Base-by-base conservation (phyloP, 352 stramenopile genomes). In the Phytopythium chamaehyphon region DNA sequence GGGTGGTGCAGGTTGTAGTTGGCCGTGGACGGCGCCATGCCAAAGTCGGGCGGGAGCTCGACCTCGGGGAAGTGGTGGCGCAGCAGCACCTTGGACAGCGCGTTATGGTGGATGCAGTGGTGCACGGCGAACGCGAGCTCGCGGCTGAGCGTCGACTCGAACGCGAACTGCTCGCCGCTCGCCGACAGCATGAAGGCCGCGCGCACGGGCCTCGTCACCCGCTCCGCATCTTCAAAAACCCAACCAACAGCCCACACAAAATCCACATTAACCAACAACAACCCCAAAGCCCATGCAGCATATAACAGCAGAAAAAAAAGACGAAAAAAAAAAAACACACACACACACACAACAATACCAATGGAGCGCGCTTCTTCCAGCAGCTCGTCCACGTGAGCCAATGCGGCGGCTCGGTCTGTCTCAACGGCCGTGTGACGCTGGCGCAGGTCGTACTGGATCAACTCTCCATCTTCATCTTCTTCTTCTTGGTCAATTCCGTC, bases 51-150 rank as follows among this genome's bases (percentile, higher is more conserved):
- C 6, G 82, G 77, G 12, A 91, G 37, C 2, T 1, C 35, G 8
- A 79, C 47, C 9, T 66, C 33, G 4, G 82, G 80, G 46, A 90
- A 93, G 49, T 92, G 73, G 44, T 83, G 67, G 15, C 63, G 64
- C 48, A 92, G 58, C 47, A 94, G 58, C 40, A 90, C 65, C 56
- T 89, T 88, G 38, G 86, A 79, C 47, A 92, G 51, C 47, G 82
- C 81, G 57, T 92, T 92, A 64, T 94, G 83, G 66, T 94, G 83
- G 60, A 94, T 94, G 54, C 69, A 88, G 57, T 94, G 83, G 59
- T 94, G 83, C 47, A 90, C 80, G 1, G 81, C 82, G 45, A 94
- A 94, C n/a, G 77, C 79, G 35, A 94, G 40, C 50, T 94, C 83
- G 26, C 83, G 79, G 39, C 66, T 78, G 16, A 92, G 69, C 1